Evolutionary conservation across 306 rosid species (phyloP), one percentile per base, ranked within the genome.

Genomic region (Corylus avellana): DNA sequence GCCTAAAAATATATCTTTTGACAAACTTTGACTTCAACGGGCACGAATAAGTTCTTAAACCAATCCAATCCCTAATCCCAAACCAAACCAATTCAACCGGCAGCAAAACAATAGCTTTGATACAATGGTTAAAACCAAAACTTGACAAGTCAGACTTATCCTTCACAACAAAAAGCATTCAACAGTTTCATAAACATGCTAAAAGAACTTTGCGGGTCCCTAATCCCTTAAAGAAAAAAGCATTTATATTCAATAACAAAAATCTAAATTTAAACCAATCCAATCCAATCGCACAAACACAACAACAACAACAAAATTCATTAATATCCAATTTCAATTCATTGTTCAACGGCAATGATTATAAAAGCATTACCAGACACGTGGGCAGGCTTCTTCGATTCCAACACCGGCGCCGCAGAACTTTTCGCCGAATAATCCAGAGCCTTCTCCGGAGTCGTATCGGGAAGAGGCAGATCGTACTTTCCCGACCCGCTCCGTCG

Each of bases 401-500:
- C 87, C 74, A 75, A 82, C 37, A 51, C 73, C 16, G 48, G 64
- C 39, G 50, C n/a, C 3, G 63, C 77, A 29, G 39, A n/a, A 11
- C 67, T 74, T 49, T 68, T 76, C 44, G 25, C 66, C 42, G 57
- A 68, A 66, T 4, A 66, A 46, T 78, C 85, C 39, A 54, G 61
- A 32, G 42, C 59, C 63, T 81, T 87, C 81, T 25, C 73, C 0
- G 18, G 37, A 17, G 80, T 79, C 76, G 82, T 8, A 39, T 90
- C 90, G 16, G 85, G 78, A 5, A 86, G 80, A 62, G 85, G 85
- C 25, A 86, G 79, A 0, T 88, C 92, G 12, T 58, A 46, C 79
- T 86, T 86, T 0, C 80, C 90, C 7, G 89, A 82, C 32, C 69
- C 56, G 46, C 86, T 84, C 14, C 79, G 80, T 59, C 81, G 88